These are phyloP conservation scores for Gossypium aridum DNA, from an alignment of 441 rosid genomes.

Conservation along the genomic window DNA sequence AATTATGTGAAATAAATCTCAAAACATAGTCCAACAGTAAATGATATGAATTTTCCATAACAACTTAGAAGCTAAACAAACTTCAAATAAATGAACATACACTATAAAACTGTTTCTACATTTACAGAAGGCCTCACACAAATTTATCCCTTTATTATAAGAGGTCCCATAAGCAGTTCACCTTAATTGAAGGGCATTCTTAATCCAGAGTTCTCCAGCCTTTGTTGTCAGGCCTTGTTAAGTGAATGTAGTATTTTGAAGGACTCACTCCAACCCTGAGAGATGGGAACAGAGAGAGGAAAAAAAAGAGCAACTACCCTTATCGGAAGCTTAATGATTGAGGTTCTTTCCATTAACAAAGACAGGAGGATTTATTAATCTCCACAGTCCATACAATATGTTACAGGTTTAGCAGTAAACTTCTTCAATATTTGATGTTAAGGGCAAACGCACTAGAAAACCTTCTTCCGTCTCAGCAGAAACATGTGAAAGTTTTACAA, in stretches of 20 bases:
- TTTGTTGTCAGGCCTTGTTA: background rate
- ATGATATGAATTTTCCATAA: background rate
- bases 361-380: background rate
- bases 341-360: background rate
- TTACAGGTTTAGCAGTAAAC: background rate
- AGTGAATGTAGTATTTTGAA: background rate
- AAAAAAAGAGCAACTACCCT: too few relatives aligned
- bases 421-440: background rate
- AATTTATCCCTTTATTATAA: background rate
- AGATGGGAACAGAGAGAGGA: background rate
- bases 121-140: background rate
- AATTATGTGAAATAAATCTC: background rate
- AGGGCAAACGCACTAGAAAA: background rate
- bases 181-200: background rate
- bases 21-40: background rate
- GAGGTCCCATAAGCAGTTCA: conserved; percentile 1
- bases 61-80: background rate
- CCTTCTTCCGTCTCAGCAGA: background rate
- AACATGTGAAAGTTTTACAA: background rate
- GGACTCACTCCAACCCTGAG: background rate
- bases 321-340: background rate
- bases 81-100: background rate
- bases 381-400: background rate
- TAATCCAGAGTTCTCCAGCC: background rate
- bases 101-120: background rate